Conservation (phyloP, 164 flowering plant species). For the Annona squamosa region DNA sequence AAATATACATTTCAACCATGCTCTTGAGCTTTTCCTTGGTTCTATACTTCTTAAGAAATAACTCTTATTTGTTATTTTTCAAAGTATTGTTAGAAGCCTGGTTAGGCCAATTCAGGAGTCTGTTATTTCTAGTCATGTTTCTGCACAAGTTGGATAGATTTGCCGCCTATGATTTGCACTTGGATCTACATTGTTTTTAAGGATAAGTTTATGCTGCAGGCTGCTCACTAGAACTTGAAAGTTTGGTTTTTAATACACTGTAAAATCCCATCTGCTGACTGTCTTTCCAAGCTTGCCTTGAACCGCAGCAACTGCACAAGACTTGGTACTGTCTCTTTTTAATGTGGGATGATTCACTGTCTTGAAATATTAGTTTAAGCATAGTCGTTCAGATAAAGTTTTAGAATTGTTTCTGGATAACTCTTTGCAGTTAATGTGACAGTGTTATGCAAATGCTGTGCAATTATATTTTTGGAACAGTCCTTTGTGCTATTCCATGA, state of each 20-base stretch:
- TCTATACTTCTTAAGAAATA: neutral
- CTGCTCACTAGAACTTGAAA: neutral
- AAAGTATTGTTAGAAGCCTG: neutral
- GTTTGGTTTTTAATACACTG: neutral
- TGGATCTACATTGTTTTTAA: neutral
- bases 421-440: neutral
- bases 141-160: neutral
- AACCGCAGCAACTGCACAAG: neutral
- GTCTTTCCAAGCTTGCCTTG: neutral
- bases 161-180: neutral
- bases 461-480: too few relatives aligned
- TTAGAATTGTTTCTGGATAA: neutral
- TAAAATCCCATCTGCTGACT: neutral
- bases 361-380: neutral
- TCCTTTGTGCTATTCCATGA: too few relatives aligned
- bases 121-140: neutral
- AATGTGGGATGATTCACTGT: neutral
- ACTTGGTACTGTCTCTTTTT: neutral
- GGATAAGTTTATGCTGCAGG: neutral
- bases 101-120: neutral
- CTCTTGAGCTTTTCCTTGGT: neutral
- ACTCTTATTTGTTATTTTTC: too few relatives aligned
- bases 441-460: neutral
- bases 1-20: neutral
- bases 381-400: neutral